Evolutionary conservation across 164 flowering plant genomes (phyloP).

Genomic region (Magnolia changhungtana): DNA sequence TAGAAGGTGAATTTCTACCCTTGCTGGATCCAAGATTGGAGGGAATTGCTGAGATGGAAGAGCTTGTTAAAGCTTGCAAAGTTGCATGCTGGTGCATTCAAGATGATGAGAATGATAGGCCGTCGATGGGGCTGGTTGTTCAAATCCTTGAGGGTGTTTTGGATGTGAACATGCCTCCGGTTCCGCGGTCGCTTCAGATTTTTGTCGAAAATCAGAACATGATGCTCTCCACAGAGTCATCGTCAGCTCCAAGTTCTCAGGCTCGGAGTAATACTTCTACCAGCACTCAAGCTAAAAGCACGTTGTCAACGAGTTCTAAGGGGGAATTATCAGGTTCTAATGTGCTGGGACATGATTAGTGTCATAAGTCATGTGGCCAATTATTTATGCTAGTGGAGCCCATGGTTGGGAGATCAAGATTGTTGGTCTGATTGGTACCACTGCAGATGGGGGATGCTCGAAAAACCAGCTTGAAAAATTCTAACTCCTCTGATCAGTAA

Average conservation of each 20-base stretch:
- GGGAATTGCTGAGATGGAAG: conserved; percentile 25
- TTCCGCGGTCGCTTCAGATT: conserved; percentile 27
- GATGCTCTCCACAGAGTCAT: neutral
- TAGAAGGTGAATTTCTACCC: conserved; percentile 14
- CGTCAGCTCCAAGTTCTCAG: conserved; percentile 3
- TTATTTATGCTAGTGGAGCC: neutral
- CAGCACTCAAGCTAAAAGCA: neutral
- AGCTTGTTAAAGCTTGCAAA: conserved; percentile 26
- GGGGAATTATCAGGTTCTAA: neutral
- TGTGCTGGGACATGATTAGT: neutral
- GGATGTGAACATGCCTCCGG: conserved; percentile 32
- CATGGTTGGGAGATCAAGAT: too few species aligned
- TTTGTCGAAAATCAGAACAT: conserved; percentile 13
- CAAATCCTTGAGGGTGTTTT: conserved; percentile 34
- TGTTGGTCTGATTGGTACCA: too few species aligned
- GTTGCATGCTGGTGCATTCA: conserved; percentile 42
- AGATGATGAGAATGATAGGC: conserved; percentile 31
- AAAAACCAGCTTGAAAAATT: neutral
- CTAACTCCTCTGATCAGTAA: neutral
- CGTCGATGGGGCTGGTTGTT: conserved; percentile 41
- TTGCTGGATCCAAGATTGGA: conserved; percentile 24
- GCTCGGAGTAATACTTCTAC: neutral
- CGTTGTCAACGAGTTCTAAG: neutral
- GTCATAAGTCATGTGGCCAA: neutral
- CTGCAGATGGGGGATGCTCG: neutral